A percentile compares a stretch with the other conserved stretches of the same genome.
phyloP scores from a whole-genome alignment of 129 eudicot genomes.

The Chrysanthemum seticuspe region DNA sequence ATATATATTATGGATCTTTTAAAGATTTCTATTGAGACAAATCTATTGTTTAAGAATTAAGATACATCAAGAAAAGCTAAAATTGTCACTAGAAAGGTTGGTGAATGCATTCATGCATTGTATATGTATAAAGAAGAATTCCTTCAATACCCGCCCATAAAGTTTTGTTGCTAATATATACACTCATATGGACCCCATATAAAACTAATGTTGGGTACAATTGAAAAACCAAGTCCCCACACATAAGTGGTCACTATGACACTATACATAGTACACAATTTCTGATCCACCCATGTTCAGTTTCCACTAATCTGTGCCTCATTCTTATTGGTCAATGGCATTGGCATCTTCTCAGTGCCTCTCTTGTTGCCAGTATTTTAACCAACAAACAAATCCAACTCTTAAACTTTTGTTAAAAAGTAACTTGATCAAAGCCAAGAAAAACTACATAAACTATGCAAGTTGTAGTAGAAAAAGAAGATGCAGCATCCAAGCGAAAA shows the following conservation, averaged over 20 bases:
- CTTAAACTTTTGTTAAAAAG: not conserved
- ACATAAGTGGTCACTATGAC: not conserved
- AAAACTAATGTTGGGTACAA: not conserved
- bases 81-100: no score
- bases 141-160: not conserved
- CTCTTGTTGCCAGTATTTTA: not conserved
- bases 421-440: not conserved
- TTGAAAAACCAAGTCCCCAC: not conserved
- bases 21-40: no score
- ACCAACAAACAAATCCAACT: not conserved
- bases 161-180: not conserved
- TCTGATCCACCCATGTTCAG: not conserved
- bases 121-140: not conserved
- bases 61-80: no score
- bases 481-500: not conserved
- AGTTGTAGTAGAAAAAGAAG: not conserved
- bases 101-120: no score
- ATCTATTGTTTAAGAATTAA: no score
- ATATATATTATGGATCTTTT: no score
- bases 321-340: not conserved
- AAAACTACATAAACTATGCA: not conserved
- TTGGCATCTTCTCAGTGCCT: conserved; percentile 15
- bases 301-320: not conserved
- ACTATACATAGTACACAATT: not conserved
- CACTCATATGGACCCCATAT: not conserved